phyloP scores from a whole-genome alignment of 2,329 filamentous ascomycete species.

The Pseudogymnoascus sp. region DNA sequence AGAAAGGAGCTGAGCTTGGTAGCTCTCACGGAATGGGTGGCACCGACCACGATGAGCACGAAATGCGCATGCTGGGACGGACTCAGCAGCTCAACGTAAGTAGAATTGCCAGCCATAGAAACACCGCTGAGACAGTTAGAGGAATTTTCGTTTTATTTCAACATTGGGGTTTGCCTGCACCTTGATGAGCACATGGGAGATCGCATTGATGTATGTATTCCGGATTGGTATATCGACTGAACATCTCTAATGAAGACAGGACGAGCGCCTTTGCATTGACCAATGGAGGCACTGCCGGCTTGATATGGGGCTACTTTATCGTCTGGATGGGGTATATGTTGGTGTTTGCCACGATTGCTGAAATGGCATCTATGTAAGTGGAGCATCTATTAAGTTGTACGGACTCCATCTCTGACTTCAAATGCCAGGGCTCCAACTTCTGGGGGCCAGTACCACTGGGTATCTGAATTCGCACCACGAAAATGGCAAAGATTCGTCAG shows the following conservation, averaged over 20 bases:
- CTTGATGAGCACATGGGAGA: slow-evolving; percentile 37
- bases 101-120: neutral
- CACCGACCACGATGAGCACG: slow-evolving; percentile 25
- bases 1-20: slow-evolving; percentile 16
- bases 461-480: slow-evolving; percentile 42
- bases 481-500: slow-evolving; percentile 43
- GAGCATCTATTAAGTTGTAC: neutral
- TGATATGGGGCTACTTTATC: slow-evolving; percentile 34
- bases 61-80: slow-evolving; percentile 28
- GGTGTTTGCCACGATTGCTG: slow-evolving; percentile 21
- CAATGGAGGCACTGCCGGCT: slow-evolving; percentile 23
- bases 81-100: slow-evolving; percentile 24
- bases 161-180: slow-evolving; percentile 36
- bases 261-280: slow-evolving; percentile 22
- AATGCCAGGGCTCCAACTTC: slow-evolving; percentile 40
- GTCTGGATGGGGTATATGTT: slow-evolving; percentile 26
- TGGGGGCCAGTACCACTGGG: slow-evolving; percentile 52
- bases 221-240: neutral
- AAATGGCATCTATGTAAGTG: slow-evolving; percentile 24
- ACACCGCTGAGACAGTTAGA: slow-evolving; percentile 16
- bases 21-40: slow-evolving; percentile 19
- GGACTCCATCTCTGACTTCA: neutral
- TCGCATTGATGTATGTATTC: slow-evolving; percentile 29
- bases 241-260: slow-evolving; percentile 26
- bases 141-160: slow-evolving; percentile 33